Percentiles rank a stretch among this genome's conserved stretches.
Evolutionary conservation across 768 basidiomycete species (phyloP).

Genomic region (Pisolithus marmoratus): DNA sequence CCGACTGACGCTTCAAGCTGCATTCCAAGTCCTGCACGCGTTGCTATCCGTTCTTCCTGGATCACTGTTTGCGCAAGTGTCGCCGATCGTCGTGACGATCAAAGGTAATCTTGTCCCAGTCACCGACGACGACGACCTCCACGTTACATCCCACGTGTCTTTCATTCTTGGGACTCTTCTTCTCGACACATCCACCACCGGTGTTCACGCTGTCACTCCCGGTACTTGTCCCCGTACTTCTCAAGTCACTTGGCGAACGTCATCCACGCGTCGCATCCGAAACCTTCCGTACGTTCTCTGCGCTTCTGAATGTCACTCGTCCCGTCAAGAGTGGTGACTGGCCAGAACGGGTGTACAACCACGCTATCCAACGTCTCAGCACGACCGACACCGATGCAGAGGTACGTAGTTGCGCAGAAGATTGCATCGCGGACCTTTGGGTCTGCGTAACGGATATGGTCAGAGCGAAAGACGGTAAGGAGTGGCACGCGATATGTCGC

Average conservation of each 20-base stretch:
- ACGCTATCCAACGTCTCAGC: conserved; percentile 63
- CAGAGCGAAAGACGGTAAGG: conserved; percentile 54
- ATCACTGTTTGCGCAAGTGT: conserved; percentile 65
- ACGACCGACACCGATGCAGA: conserved; percentile 89
- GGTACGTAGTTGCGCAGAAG: conserved; percentile 77
- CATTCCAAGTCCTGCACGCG: conserved; percentile 72
- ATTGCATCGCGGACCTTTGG: conserved; percentile 82
- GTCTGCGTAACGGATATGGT: conserved; percentile 76
- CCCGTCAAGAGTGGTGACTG: conserved; percentile 63
- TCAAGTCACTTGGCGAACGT: conserved; percentile 70
- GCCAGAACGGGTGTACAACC: conserved; percentile 68
- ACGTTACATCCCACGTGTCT: conserved; percentile 79
- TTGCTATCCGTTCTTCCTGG: conserved; percentile 80
- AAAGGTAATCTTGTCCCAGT: conserved; percentile 59
- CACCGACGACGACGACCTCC: conserved; percentile 72
- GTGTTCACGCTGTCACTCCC: conserved; percentile 59
- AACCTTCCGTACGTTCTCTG: conserved; percentile 81
- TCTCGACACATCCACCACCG: conserved; percentile 56
- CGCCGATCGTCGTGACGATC: conserved; percentile 56
- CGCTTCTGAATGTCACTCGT: conserved; percentile 69
- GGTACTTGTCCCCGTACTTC: conserved; percentile 65
- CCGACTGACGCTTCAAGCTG: conserved; percentile 78
- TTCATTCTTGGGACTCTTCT: conserved; percentile 81
- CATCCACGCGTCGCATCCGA: conserved; percentile 88
- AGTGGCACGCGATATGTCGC: conserved; percentile 79